These are phyloP conservation scores for Penicillium bialowiezense DNA, from an alignment of 495 filamentous ascomycete species.

Conservation along the genomic window DNA sequence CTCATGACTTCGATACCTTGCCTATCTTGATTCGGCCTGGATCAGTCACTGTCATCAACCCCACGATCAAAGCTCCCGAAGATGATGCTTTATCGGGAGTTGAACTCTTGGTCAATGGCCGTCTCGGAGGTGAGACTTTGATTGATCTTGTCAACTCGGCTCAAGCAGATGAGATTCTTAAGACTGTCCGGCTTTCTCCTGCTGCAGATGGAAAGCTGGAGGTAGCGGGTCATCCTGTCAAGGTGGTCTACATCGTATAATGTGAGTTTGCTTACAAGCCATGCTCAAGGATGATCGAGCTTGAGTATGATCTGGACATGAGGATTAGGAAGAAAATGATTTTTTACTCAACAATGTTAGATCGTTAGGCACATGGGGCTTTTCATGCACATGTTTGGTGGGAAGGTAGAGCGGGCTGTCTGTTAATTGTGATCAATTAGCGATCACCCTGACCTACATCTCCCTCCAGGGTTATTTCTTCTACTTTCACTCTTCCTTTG, in stretches of 20 bases:
- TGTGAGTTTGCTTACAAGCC: no score
- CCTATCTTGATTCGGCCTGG: slow-evolving; percentile 40
- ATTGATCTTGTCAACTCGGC: slow-evolving; percentile 37
- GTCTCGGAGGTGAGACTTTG: slow-evolving; percentile 14
- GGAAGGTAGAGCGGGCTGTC: no score
- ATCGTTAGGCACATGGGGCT: not conserved
- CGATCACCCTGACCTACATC: no score
- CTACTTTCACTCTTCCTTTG: no score
- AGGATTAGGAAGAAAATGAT: slow-evolving; percentile 1
- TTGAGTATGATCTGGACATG: no score
- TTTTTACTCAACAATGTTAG: no score
- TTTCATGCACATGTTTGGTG: no score
- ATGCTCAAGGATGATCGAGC: no score
- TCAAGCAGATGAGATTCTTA: slow-evolving; percentile 31
- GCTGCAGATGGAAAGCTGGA: slow-evolving; percentile 13
- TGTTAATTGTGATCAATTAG: no score
- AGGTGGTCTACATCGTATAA: slow-evolving; percentile 4
- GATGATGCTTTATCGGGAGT: slow-evolving; percentile 36
- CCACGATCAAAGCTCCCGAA: slow-evolving; percentile 30
- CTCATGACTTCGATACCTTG: slow-evolving; percentile 40
- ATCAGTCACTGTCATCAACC: slow-evolving; percentile 35
- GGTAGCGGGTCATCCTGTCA: slow-evolving; percentile 16
- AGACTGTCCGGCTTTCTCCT: slow-evolving; percentile 19
- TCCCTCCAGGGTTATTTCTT: no score
- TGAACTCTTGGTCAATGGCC: slow-evolving; percentile 39